These are phyloP conservation scores for Exophiala viscosa DNA, from an alignment of 2,329 filamentous ascomycete genomes.

Conservation along the genomic window DNA sequence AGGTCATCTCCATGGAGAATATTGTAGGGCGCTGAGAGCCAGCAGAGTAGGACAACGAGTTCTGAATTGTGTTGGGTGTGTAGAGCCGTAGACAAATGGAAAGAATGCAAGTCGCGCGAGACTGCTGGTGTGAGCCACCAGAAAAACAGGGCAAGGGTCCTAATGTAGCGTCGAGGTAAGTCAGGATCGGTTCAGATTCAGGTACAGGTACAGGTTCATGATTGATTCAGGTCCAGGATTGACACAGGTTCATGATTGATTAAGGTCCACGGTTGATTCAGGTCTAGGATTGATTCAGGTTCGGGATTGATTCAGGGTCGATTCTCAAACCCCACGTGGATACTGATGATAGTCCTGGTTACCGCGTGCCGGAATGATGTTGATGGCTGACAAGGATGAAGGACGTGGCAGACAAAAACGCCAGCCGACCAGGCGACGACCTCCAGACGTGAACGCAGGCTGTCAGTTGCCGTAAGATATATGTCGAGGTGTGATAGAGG, in stretches of 20 bases:
- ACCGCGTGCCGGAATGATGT: not conserved
- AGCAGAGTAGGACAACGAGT: not conserved
- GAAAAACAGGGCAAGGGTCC: not conserved
- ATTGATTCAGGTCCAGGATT: too few species aligned
- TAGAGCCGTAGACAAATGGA: not conserved
- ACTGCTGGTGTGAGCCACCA: not conserved
- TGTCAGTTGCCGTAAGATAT: not conserved
- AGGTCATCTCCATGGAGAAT: not conserved
- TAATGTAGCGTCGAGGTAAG: not conserved
- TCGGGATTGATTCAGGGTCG: not conserved
- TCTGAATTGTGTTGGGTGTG: not conserved
- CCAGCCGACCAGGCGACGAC: not conserved
- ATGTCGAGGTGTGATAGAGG: not conserved
- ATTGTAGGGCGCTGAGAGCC: not conserved
- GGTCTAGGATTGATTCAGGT: not conserved
- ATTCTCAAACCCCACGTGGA: not conserved
- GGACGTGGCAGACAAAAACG: not conserved
- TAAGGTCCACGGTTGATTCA: too few species aligned
- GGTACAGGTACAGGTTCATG: too few species aligned
- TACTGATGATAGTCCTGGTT: not conserved
- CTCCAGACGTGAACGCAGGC: not conserved
- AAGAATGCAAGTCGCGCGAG: not conserved
- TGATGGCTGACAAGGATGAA: not conserved
- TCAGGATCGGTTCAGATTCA: not conserved
- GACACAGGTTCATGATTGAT: not conserved